Percentiles rank a stretch among this genome's conserved stretches.
phyloP scores from a whole-genome alignment of 1,284 basidiomycete species.

The Malassezia vespertilionis region DNA sequence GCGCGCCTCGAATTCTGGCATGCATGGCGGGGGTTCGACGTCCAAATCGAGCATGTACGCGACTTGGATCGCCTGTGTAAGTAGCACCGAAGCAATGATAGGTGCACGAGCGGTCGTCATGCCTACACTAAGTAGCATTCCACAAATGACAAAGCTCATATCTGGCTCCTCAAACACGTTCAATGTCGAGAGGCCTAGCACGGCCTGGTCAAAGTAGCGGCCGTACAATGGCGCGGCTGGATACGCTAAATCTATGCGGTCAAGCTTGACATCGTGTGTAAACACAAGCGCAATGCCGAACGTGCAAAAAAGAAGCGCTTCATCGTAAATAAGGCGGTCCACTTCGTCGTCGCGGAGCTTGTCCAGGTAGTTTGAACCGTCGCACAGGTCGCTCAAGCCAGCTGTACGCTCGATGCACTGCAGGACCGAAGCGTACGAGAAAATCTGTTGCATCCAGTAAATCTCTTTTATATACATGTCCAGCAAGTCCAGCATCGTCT shows the following conservation, averaged over 20 bases:
- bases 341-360: neutral
- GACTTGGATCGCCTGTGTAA: constrained; percentile 24
- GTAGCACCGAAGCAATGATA: constrained; percentile 20
- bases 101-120: constrained; percentile 24
- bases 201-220: constrained; percentile 24
- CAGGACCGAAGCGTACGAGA: constrained; percentile 20
- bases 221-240: constrained; percentile 18
- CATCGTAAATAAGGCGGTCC: constrained; percentile 1
- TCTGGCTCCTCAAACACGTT: constrained; percentile 31
- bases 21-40: constrained; percentile 24
- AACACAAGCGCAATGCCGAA: constrained; percentile 6
- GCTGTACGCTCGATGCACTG: constrained; percentile 15
- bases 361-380: neutral
- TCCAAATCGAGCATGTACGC: constrained; percentile 30
- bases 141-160: constrained; percentile 27
- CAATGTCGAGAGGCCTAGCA: constrained; percentile 26
- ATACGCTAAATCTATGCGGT: constrained; percentile 13
- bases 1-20: constrained; percentile 23
- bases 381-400: neutral
- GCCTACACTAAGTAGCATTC: constrained; percentile 16
- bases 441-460: constrained; percentile 23
- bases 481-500: constrained; percentile 17
- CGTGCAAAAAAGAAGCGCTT: neutral
- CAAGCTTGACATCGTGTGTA: constrained; percentile 15
- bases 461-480: constrained; percentile 26